Base-by-base conservation (phyloP, 768 basidiomycete species). In the Termitomyces sp. region DNA sequence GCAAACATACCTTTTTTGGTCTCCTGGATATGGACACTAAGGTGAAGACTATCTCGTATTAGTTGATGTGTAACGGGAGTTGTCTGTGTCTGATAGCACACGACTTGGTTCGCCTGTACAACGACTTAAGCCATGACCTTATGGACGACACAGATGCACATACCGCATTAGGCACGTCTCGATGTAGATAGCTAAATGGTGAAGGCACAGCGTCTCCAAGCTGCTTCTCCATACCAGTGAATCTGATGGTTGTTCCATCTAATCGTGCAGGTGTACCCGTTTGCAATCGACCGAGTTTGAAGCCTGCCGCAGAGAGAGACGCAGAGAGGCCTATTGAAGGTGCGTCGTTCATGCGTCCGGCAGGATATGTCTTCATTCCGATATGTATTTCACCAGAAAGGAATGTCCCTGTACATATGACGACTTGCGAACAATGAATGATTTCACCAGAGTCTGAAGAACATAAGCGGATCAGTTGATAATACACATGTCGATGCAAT, bases 331-430 rank as follows among this genome's bases (percentile, higher is more conserved):
- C 91, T 50, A 81, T 65, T 35, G 88, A 86, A 2, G 89, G 88
- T 18, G 81, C 80, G 62, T 92, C 89, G 41, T 83, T 80, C 57
- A 93, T 77, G 47, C 91, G 79, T 16, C 92, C 91, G 8, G 92
- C 91, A 5, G 92, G 90, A 64, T 87, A 86, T 18, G 84, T 80
- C 60, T 85, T 87, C 74, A 85, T 80, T 47, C 88, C 93, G 49
- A 96, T 90, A 66, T 95, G 93, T 48, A 95, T 93, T 73, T 95
- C 91, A 12, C 91, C 94, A 2, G 89, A 88, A 28, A 96, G 80
- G 69, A 96, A 96, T 0, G 94, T 96, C 8, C 94, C 94, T 0
- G 93, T 95, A 65, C 92, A 93, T 14, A 96, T 81, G 32, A 96
- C 89, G 12, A 95, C 90, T 63, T 88, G 85, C 4, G 88, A 85